phyloP scores from a whole-genome alignment of 768 basidiomycete genomes.

The Mycena galopus region DNA sequence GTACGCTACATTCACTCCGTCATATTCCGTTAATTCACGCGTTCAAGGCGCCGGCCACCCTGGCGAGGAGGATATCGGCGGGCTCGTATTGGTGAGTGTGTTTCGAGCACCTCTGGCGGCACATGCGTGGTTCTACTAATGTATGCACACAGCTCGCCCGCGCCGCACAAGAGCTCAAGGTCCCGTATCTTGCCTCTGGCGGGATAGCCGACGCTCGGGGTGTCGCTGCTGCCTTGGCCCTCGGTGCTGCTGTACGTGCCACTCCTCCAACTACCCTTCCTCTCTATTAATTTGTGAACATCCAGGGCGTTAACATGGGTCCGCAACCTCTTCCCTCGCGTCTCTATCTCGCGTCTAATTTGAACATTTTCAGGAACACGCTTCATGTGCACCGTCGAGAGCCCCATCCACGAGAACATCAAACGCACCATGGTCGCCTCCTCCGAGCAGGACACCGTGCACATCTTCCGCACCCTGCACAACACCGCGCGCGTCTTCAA shows the following conservation, averaged over 20 bases:
- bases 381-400: slow-evolving; percentile 93
- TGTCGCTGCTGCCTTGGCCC: slow-evolving; percentile 81
- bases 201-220: slow-evolving; percentile 92
- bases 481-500: slow-evolving; percentile 91
- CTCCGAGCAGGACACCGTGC: slow-evolving; percentile 85
- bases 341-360: slow-evolving; percentile 36
- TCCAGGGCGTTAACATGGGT: slow-evolving; percentile 91
- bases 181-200: slow-evolving; percentile 92
- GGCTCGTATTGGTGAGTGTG: slow-evolving; percentile 77
- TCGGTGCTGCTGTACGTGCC: slow-evolving; percentile 80
- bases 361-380: slow-evolving; percentile 73
- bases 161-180: slow-evolving; percentile 84
- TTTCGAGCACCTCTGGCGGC: not conserved
- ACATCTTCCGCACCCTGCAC: slow-evolving; percentile 90
- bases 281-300: not conserved
- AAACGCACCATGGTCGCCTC: slow-evolving; percentile 91
- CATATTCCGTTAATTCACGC: slow-evolving; percentile 17
- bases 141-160: slow-evolving; percentile 81
- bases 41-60: slow-evolving; percentile 89
- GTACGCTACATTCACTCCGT: slow-evolving; percentile 54
- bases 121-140: too few species aligned
- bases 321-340: slow-evolving; percentile 38
- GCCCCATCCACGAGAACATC: slow-evolving; percentile 90
- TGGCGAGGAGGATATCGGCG: slow-evolving; percentile 94
- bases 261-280: not conserved